Base-by-base conservation (phyloP, 768 basidiomycete genomes). In the Suillus occidentalis region DNA sequence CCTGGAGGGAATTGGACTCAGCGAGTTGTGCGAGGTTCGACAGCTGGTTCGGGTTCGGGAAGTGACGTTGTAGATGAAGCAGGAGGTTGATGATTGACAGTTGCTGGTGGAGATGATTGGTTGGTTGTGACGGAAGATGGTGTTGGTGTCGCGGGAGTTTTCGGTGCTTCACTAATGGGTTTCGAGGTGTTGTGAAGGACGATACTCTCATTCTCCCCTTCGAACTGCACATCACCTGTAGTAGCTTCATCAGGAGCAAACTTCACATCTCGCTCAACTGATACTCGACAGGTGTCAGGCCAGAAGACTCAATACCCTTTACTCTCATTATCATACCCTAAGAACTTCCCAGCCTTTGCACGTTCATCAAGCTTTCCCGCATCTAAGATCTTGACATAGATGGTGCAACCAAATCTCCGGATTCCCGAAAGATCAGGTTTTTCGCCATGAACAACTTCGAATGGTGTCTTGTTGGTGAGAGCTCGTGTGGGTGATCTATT, bases 391-490 rank as follows among this genome's bases (percentile, higher is more conserved):
- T 63, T 62, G 12, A 70, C 60, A 57, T 28, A 58, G 37, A 58
- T 34, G 5, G 52, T 42, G 9, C 74, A 78, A 0, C 70, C 75
- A 56, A 70, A 76, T 45, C 64, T 40, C 2, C 52, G n/a, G 68
- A 77, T 37, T n/a, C 65, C 43, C 0, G 63, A 56, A 5, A 78
- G n/a, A 39, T 78, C 59, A 7, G 77, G 77, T 61, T 77, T 77
- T 49, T 45, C 9, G 18, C 71, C 64, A 2, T 58, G 62, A 20
- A 37, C 62, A 5, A 49, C 63, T 59, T 78, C 74, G 7, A 72
- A 60, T 64, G 13, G 69, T 36, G 34, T 36, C 34, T 36, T 36
- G 34, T 36, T 36, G 34, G 34, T 36, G 34, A 36, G 34, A 36
- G 34, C 34, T 36, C 34, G 8, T 36, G 34, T 36, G 34, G 34